Evolutionary conservation across 768 basidiomycete species (phyloP), one percentile per base, ranked within the genome.

Genomic region (Coprinellus aureogranulatus): DNA sequence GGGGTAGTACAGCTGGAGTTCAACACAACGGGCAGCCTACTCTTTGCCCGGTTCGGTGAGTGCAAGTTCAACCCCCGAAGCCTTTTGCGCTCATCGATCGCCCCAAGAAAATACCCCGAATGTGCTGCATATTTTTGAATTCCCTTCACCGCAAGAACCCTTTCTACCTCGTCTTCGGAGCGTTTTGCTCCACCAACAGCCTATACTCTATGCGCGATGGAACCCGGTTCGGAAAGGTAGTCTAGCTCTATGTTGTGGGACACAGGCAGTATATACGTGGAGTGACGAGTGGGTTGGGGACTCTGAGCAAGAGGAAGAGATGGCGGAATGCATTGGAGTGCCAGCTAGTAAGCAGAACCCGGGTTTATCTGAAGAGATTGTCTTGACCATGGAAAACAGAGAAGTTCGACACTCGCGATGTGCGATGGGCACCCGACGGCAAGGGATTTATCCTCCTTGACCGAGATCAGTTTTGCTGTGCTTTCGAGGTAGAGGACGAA

Each of bases 281-380:
- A 90, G 87, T 61, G 89, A 91, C 60, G 90, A 92, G 64, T 91
- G 88, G 89, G 71, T 84, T 16, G 79, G 77, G 27, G 84, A 84
- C 45, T 76, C 70, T 4, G 81, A 78, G 3, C 75, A 73, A 20
- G 81, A 81, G 44, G 86, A 84, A 65, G 92, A 93, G 65, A 88
- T 93, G 72, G 92, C 92, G 2, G 94, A 96, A 70, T 95, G 92
- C 64, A 83, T 95, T 31, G 91, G 91, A 6, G 84, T 97, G 3
- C 94, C 94, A 31, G 82, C 88, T n/a, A 84, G 90, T 90, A 67
- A 73, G 91, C 46, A 3, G 44, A 34, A 26, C 8, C n/a, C 20
- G 48, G 5, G n/a, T 25, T 34, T 18, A 37, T n/a, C 20, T 30
- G 4, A 34, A 23, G 20, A 50, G 5, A 6, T 46, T 49, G 25